phyloP scores from a whole-genome alignment of 371 early-diverging fungal genomes.

The Lichtheimia ornata region DNA sequence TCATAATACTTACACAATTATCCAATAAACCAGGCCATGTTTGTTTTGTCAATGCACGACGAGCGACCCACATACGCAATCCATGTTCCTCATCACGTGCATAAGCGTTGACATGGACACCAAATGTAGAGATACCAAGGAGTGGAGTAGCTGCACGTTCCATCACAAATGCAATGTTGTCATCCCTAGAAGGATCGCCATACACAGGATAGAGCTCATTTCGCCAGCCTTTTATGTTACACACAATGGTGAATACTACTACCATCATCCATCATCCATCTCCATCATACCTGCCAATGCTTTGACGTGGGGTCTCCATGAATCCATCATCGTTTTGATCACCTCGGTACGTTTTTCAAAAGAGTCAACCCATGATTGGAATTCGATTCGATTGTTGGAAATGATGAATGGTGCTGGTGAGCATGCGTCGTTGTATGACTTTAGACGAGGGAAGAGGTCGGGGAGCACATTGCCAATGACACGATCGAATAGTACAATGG shows the following conservation, averaged over 20 bases:
- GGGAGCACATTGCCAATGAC: conserved; percentile 48
- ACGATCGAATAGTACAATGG: conserved; percentile 27
- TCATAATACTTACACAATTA: conserved; percentile 62
- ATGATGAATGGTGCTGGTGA: conserved; percentile 34
- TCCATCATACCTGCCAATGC: conserved; percentile 24
- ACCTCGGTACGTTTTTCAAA: conserved; percentile 37
- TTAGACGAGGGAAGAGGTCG: conserved; percentile 21
- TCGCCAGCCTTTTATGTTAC: conserved; percentile 35
- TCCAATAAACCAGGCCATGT: conserved; percentile 90
- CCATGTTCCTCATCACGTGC: conserved; percentile 36
- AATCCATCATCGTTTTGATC: conserved; percentile 38
- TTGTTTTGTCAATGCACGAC: conserved; percentile 74
- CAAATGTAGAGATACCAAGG: conserved; percentile 81
- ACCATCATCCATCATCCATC: neutral
- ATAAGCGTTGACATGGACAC: conserved; percentile 85
- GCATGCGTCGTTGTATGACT: conserved; percentile 26
- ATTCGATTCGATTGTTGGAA: conserved; percentile 19
- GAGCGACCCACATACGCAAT: conserved; percentile 85
- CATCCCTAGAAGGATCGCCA: conserved; percentile 34
- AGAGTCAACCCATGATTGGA: conserved; percentile 29
- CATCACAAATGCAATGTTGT: conserved; percentile 62
- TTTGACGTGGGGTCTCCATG: conserved; percentile 36
- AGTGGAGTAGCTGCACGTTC: conserved; percentile 81
- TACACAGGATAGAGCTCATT: conserved; percentile 84
- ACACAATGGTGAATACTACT: neutral